Conservation (phyloP, 495 filamentous ascomycete species). For the Penicillium canariense region DNA sequence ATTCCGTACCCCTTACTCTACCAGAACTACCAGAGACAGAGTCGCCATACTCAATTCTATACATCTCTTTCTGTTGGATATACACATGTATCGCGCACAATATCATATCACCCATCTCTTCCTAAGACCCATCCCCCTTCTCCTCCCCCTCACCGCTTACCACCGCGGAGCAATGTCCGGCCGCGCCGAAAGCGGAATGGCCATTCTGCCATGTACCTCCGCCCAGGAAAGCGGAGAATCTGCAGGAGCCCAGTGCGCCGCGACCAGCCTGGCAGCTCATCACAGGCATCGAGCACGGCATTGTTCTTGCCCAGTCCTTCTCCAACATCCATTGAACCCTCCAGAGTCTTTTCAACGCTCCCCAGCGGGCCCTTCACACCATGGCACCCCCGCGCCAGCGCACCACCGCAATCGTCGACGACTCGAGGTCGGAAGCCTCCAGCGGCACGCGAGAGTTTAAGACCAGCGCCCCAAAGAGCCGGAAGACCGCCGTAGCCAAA, state of each 20-base stretch:
- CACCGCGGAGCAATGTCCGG: conserved; percentile 12
- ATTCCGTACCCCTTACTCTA: no score
- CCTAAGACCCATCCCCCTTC: background rate
- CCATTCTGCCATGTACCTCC: conserved; percentile 40
- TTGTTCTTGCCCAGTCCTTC: conserved; percentile 1
- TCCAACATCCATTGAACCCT: conserved; percentile 9
- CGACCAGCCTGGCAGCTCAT: background rate
- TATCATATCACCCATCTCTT: no score
- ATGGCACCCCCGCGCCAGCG: conserved; percentile 52
- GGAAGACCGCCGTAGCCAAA: conserved; percentile 31
- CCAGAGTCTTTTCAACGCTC: conserved; percentile 1
- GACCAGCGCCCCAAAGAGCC: conserved; percentile 30
- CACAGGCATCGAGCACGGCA: conserved; percentile 4
- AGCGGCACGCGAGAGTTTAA: conserved; percentile 50
- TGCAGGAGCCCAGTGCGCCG: conserved; percentile 11
- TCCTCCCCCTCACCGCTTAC: background rate
- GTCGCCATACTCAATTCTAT: no score
- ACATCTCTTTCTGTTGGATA: no score
- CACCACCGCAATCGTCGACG: conserved; percentile 43
- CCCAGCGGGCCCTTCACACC: conserved; percentile 10
- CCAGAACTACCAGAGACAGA: no score
- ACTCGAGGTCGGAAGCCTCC: conserved; percentile 55
- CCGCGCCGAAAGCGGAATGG: conserved; percentile 16
- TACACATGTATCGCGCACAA: no score
- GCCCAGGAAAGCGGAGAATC: conserved; percentile 32